Evolutionary conservation across 2,329 filamentous ascomycete species (phyloP), one percentile per base, ranked within the genome.

Genomic region (Blumeria hordei): DNA sequence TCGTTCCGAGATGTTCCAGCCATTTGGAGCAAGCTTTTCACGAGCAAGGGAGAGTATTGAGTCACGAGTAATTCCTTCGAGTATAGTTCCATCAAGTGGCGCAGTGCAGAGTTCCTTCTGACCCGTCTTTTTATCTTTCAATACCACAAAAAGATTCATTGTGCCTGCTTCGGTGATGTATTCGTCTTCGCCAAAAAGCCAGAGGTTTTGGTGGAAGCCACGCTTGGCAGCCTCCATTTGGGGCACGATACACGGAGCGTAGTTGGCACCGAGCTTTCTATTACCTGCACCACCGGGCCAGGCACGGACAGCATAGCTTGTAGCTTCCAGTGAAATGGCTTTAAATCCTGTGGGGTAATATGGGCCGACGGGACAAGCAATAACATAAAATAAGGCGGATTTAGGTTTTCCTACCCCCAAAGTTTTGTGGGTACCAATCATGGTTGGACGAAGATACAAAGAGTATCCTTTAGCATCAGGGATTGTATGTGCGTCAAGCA

Each of bases 341-440:
- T 96, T 96, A 80, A 98, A 96, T 58, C 92, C 92, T 1, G 90
- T 95, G 1, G 88, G 90, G 70, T 95, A 98, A 74, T 98, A 98
- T 1, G 92, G 92, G 0, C 92, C 92, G 12, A 98, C 92, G 57
- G 92, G 92, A 28, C 85, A 94, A 45, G 92, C 90, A 69, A 98
- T 98, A 60, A 95, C 82, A 69, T 85, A 98, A 59, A 98, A 78
- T 58, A 98, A 75, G 9, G 92, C 92, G 11, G 85, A 93, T 43
- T 87, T 86, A 3, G 92, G 92, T n/a, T 88, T 80, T 37, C 85
- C 84, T 58, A 98, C 87, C 58, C 92, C 92, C 35, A 98, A 80
- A 10, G 90, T 96, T 67, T 81, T 81, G 68, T 98, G 92, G 4
- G 92, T 98, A 62, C 92, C 92, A 66, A 98, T 98, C 76, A 98